These are phyloP conservation scores for Chalaropsis thielavioides DNA, from an alignment of 2,329 filamentous ascomycete genomes.

Conservation along the genomic window DNA sequence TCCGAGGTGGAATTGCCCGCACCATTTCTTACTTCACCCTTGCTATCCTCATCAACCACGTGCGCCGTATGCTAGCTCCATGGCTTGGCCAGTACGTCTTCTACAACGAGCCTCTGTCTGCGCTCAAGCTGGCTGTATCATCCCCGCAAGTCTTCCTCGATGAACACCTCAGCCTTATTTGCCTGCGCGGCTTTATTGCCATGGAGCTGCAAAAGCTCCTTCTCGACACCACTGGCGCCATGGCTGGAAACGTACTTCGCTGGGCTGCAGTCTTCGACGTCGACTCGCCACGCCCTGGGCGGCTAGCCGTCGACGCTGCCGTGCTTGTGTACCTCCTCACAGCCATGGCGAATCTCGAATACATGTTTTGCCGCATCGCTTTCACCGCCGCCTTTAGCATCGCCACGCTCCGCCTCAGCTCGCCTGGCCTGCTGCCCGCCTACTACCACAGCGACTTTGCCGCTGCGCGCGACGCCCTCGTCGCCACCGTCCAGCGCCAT, in stretches of 20 bases:
- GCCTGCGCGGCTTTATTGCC: slow-evolving; percentile 10
- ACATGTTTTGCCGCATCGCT: slow-evolving; percentile 14
- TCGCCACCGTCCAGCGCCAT: slow-evolving; percentile 14
- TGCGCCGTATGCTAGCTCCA: slow-evolving; percentile 25
- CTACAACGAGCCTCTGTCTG: slow-evolving; percentile 24
- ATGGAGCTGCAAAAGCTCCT: slow-evolving; percentile 19
- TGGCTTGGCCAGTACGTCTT: slow-evolving; percentile 23
- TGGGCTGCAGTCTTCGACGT: slow-evolving; percentile 16
- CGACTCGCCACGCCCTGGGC: slow-evolving; percentile 15
- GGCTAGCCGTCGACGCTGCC: slow-evolving; percentile 11
- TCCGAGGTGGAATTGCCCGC: slow-evolving; percentile 22
- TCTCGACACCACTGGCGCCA: slow-evolving; percentile 12
- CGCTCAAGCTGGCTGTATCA: slow-evolving; percentile 26
- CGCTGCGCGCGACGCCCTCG: slow-evolving; percentile 11
- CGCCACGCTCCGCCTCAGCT: slow-evolving; percentile 13
- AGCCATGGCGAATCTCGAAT: slow-evolving; percentile 17
- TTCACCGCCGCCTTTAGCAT: slow-evolving; percentile 14
- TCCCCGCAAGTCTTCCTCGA: slow-evolving; percentile 27
- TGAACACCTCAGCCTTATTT: slow-evolving; percentile 20
- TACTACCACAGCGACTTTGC: slow-evolving; percentile 12
- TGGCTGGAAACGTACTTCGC: slow-evolving; percentile 15
- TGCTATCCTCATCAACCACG: slow-evolving; percentile 29
- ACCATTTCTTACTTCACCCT: slow-evolving; percentile 23
- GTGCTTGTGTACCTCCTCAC: slow-evolving; percentile 15
- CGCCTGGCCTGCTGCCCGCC: slow-evolving; percentile 12